These are phyloP conservation scores for Rubia balearica DNA, from an alignment of 305 asterid species.

Conservation along the genomic window DNA sequence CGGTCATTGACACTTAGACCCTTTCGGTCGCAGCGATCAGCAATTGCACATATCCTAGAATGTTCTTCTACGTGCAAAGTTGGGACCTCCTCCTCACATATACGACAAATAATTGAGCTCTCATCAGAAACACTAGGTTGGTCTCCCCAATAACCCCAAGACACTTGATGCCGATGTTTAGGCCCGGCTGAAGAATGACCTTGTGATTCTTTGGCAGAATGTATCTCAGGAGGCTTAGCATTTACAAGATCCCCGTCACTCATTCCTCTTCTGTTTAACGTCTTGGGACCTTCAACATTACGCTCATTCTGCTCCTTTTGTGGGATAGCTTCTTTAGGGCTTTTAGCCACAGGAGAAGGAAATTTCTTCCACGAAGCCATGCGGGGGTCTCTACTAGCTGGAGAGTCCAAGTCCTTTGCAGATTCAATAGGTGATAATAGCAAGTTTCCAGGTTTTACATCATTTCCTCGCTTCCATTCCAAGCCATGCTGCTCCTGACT, in stretches of 20 bases:
- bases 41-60: slow-evolving; percentile 92
- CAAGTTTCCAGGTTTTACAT: slow-evolving; percentile 33
- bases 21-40: slow-evolving; percentile 95
- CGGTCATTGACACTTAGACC: slow-evolving; percentile 94
- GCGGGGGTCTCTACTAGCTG: slow-evolving; percentile 48
- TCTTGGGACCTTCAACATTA: slow-evolving; percentile 42
- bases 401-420: slow-evolving; percentile 39
- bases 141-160: slow-evolving; percentile 99
- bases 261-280: slow-evolving; percentile 37
- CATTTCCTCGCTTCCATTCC: slow-evolving; percentile 53
- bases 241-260: slow-evolving; percentile 49
- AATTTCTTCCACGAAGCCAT: slow-evolving; percentile 92
- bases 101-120: slow-evolving; percentile 93
- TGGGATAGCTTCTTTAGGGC: slow-evolving; percentile 52
- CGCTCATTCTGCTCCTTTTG: slow-evolving; percentile 44
- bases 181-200: slow-evolving; percentile 42
- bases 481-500: slow-evolving; percentile 82
- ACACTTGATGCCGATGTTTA: slow-evolving; percentile 70
- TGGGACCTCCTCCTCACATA: slow-evolving; percentile 97
- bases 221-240: slow-evolving; percentile 47
- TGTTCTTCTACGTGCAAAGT: slow-evolving; percentile 97
- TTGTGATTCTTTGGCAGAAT: slow-evolving; percentile 51
- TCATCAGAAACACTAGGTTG: slow-evolving; percentile 72
- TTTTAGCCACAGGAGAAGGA: slow-evolving; percentile 63
- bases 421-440: slow-evolving; percentile 38